Evolutionary conservation across 169 alveolate genomes (phyloP).

Genomic region (Babesia divergens): DNA sequence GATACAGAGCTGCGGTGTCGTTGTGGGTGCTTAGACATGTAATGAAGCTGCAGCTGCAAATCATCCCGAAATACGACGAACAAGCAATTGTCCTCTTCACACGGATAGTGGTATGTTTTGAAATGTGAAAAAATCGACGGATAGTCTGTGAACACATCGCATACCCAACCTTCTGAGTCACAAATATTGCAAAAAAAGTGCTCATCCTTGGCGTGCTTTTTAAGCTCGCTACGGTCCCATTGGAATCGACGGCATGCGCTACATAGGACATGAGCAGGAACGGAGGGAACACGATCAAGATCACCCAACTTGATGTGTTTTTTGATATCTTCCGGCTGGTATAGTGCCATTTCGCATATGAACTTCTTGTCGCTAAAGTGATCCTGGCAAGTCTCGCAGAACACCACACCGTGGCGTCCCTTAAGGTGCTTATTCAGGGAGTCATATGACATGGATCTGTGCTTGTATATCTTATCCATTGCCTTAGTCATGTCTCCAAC

Average conservation of each 20-base stretch:
- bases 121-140: constrained; percentile 38
- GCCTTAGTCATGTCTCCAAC: constrained; percentile 13
- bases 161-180: constrained; percentile 17
- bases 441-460: constrained; percentile 3
- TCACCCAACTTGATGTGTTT: constrained; percentile 53
- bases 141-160: constrained; percentile 48
- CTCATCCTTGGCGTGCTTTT: constrained; percentile 56
- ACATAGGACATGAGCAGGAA: constrained; percentile 56
- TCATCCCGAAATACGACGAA: constrained; percentile 60
- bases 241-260: constrained; percentile 35
- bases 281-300: constrained; percentile 23
- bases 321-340: constrained; percentile 8
- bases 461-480: neutral
- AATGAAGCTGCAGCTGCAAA: constrained; percentile 60
- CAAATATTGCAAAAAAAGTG: constrained; percentile 60
- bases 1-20: neutral
- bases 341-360: constrained; percentile 46
- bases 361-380: constrained; percentile 37
- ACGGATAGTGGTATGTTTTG: constrained; percentile 59
- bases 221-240: constrained; percentile 53
- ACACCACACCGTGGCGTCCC: constrained; percentile 30
- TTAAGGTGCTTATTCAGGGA: constrained; percentile 40
- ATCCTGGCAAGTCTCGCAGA: constrained; percentile 44
- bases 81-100: constrained; percentile 62
- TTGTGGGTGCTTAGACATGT: constrained; percentile 52